Percentiles rank a stretch among this genome's conserved stretches.
Evolutionary conservation across 352 stramenopile species (phyloP).

Genomic region (Globisporangium heterothallicum): DNA sequence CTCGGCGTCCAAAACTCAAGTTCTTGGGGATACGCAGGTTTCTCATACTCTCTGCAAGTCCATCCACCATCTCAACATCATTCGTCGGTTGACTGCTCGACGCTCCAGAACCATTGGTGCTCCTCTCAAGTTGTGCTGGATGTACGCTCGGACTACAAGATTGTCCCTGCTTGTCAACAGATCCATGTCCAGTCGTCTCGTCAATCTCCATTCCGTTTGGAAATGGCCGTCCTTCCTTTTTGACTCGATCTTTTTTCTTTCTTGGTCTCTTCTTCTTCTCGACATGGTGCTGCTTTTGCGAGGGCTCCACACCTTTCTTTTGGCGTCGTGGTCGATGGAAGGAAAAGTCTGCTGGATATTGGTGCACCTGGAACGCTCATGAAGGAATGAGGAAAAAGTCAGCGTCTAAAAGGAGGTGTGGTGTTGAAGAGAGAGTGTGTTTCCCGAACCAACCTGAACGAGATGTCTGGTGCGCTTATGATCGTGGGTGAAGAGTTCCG

Average conservation of each 20-base stretch:
- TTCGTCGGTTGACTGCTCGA: neutral
- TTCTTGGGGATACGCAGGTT: constrained; percentile 28
- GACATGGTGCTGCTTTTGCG: neutral
- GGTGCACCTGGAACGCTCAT: constrained; percentile 20
- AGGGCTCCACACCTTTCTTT: constrained; percentile 2
- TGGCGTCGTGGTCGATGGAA: constrained; percentile 23
- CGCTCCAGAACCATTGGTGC: neutral
- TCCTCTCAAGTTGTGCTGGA: neutral
- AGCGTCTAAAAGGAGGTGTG: no score
- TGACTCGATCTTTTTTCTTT: constrained; percentile 21
- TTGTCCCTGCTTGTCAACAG: neutral
- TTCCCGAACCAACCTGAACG: constrained; percentile 12
- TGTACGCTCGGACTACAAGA: neutral
- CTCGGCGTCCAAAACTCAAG: constrained; percentile 26
- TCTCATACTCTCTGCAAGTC: constrained; percentile 21
- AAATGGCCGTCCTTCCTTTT: constrained; percentile 1
- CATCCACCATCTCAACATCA: constrained; percentile 22
- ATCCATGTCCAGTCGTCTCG: neutral
- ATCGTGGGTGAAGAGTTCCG: constrained; percentile 35
- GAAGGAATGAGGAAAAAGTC: no score
- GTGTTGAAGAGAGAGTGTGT: neutral
- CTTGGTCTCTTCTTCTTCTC: constrained; percentile 23
- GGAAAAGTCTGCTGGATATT: constrained; percentile 35
- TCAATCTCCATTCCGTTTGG: constrained; percentile 23
- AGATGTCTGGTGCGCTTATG: constrained; percentile 46